Evolutionary conservation across 257 asterid genomes (phyloP), one percentile per base, ranked within the genome.

Genomic region (Galeopsis tetrahit): DNA sequence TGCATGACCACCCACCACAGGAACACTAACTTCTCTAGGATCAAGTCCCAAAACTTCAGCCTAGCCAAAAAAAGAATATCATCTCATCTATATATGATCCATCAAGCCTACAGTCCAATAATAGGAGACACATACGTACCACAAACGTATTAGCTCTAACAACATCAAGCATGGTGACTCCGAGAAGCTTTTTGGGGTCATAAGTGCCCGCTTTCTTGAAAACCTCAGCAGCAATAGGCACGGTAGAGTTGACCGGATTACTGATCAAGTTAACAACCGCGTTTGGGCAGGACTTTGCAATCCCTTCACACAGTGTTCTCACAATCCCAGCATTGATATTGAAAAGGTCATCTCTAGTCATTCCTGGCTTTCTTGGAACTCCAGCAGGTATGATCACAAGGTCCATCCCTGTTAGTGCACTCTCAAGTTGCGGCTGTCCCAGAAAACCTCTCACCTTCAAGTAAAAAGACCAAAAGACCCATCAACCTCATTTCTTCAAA

Each of bases 1-100:
- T 13, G 97, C 93, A 84, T 92, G 97, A 62, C 97, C 97, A 34
- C 97, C 97, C 73, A 92, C 97, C 42, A 92, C 97, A 10, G 97
- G 97, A 66, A 92, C 96, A 68, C 61, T 76, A 68, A 92, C 96
- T 69, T 92, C 96, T 79, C 96, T 81, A 0, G 97, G 97, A 79
- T 92, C 96, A 75, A 89, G 92, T 73, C 97, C 97, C 80, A 92
- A 53, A 82, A 92, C 97, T 82, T 92, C 96, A 69, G 96, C 97
- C 97, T 92, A 71, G 1, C 35, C 62, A 64, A 36, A 58, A 58
- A 63, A 58, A 14, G 17, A 58, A 60, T 35, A 55, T 53, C 34
- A 55, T 0, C 3, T 35, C 4, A 34, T 10, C 7, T 31, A 17
- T 5, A 56, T 3, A 31, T 32, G 15, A 34, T 33, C 43, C 32